Base-by-base conservation (phyloP, 2,329 filamentous ascomycete genomes). In the Exophiala bonariae region DNA sequence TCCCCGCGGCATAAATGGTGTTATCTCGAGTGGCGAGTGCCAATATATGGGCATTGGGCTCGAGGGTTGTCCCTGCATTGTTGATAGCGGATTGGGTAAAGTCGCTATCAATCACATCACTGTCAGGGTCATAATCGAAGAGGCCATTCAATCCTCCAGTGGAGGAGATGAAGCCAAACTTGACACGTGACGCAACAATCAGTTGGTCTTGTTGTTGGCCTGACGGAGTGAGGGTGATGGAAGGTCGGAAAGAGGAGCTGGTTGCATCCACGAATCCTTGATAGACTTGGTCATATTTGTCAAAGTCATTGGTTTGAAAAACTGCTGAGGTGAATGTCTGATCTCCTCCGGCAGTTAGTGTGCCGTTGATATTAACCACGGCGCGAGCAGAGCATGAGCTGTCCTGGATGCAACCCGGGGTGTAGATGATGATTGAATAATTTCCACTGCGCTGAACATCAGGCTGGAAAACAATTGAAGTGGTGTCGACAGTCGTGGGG, bases 251-350 rank as follows among this genome's bases (percentile, higher is more conserved):
- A 16, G 78, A 79, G 53, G 72, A 74, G 8, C 81, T 85, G 43
- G 80, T 83, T 44, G 84, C 83, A 63, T 97, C 89, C 44, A 99
- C 82, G 56, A 83, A 83, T 37, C 91, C 93, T 56, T 85, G 86
- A 69, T 90, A 96, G 49, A 99, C 83, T 58, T 88, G 84, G 63
- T 99, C 93, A 63, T 95, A 97, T 68, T 99, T 99, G 74, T 97
- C 92, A 66, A 85, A 95, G 64, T 95, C 80, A 70, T 99, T 99
- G 14, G 91, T 96, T 68, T 99, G 93, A 64, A 80, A 95, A 6
- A 96, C 72, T 1, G 80, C 77, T 1, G 76, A 81, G 20, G 80
- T 77, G 47, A 83, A 75, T 62, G 46, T 69, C 61, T 63, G 75
- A 61, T 57, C 69, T 22, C 62, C 62, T 31, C 65, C 66, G 5